A percentile compares a stretch with the other conserved stretches of the same genome.
Evolutionary conservation across 768 basidiomycete species (phyloP).

Genomic region (Mrakia hoshinonis): DNA sequence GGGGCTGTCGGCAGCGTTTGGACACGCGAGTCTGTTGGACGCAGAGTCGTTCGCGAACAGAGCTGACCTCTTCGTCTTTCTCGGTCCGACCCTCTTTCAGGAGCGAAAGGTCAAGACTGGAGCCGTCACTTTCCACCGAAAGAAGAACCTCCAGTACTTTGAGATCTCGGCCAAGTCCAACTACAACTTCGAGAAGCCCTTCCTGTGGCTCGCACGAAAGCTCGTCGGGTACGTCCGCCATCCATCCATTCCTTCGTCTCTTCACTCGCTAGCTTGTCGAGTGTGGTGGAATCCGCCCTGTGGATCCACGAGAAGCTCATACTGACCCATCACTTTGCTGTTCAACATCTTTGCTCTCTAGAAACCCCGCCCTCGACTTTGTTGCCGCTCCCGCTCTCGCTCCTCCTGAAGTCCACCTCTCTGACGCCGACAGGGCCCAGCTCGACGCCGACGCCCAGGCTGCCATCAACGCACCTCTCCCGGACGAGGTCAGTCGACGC

Average conservation of each 20-base stretch:
- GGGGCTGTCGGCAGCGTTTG: not conserved
- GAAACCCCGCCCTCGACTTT: slow-evolving; percentile 81
- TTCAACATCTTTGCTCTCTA: too few relatives aligned
- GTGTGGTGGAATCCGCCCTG: too few relatives aligned
- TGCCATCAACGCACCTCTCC: slow-evolving; percentile 62
- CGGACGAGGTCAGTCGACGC: slow-evolving; percentile 62
- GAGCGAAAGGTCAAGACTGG: slow-evolving; percentile 99
- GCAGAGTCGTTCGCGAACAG: not conserved
- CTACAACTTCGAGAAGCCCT: slow-evolving; percentile 99
- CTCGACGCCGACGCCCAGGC: slow-evolving; percentile 82
- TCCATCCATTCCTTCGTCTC: not conserved
- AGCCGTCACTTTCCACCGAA: slow-evolving; percentile 97
- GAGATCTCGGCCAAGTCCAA: slow-evolving; percentile 99
- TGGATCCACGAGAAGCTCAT: too few relatives aligned
- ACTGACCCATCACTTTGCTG: slow-evolving; percentile 8
- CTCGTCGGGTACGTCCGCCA: slow-evolving; percentile 69
- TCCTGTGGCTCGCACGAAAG: slow-evolving; percentile 98
- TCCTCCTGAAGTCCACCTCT: slow-evolving; percentile 36
- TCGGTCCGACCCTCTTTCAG: slow-evolving; percentile 43
- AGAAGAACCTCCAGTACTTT: slow-evolving; percentile 99
- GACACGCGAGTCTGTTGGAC: not conserved
- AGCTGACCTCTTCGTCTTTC: slow-evolving; percentile 4
- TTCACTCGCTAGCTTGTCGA: not conserved
- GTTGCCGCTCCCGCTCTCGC: slow-evolving; percentile 77
- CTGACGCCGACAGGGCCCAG: slow-evolving; percentile 52